phyloP scores from a whole-genome alignment of 352 stramenopile genomes.

The Phytophthora pseudosyringae region DNA sequence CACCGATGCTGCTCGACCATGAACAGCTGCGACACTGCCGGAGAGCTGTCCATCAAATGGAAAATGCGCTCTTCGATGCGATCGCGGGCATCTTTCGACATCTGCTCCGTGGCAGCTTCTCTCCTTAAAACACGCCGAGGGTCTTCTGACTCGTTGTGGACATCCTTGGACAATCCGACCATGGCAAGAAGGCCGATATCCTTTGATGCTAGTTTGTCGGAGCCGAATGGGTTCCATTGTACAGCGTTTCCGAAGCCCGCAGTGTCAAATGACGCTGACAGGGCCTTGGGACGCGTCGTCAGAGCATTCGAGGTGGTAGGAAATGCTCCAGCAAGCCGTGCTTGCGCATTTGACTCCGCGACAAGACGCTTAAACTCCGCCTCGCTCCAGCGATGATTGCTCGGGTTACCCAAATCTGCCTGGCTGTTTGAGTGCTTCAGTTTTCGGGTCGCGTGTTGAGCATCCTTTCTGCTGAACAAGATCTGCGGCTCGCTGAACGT shows the following conservation, averaged over 20 bases:
- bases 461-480: slow-evolving; percentile 42
- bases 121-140: slow-evolving; percentile 42
- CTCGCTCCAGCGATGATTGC: slow-evolving; percentile 75
- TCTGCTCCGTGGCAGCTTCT: slow-evolving; percentile 54
- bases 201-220: slow-evolving; percentile 42
- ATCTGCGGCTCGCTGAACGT: slow-evolving; percentile 71
- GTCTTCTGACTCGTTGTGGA: slow-evolving; percentile 60
- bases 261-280: slow-evolving; percentile 70
- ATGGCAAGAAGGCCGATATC: slow-evolving; percentile 64
- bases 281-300: slow-evolving; percentile 52
- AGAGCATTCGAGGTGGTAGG: slow-evolving; percentile 37
- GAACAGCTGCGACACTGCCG: slow-evolving; percentile 56
- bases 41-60: slow-evolving; percentile 62
- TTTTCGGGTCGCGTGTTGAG: slow-evolving; percentile 44
- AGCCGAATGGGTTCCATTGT: slow-evolving; percentile 55
- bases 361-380: slow-evolving; percentile 77
- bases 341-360: slow-evolving; percentile 66
- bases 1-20: slow-evolving; percentile 80
- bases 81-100: slow-evolving; percentile 67
- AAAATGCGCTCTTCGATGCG: slow-evolving; percentile 82
- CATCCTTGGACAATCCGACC: slow-evolving; percentile 72
- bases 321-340: slow-evolving; percentile 48
- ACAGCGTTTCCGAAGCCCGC: slow-evolving; percentile 58
- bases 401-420: slow-evolving; percentile 70
- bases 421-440: slow-evolving; percentile 79